Percentiles rank a stretch among this genome's conserved stretches.
These are phyloP conservation scores for Solanum etuberosum DNA, from an alignment of 257 asterid species.

Conservation along the genomic window DNA sequence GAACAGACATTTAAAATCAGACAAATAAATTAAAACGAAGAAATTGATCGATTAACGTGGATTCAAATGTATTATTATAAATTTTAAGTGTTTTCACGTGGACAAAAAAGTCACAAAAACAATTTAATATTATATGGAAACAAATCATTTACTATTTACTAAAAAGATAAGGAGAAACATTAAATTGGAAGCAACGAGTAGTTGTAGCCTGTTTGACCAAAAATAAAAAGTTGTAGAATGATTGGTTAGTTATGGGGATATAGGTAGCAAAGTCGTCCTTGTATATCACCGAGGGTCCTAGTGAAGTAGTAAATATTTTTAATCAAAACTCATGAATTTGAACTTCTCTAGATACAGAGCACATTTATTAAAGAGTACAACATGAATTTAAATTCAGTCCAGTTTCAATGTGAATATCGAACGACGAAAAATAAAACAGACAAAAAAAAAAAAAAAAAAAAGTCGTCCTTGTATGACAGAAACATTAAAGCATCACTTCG, in stretches of 20 bases:
- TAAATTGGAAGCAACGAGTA: background rate
- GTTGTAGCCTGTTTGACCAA: background rate
- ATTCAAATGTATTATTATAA: background rate
- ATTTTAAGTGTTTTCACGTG: background rate
- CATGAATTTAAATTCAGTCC: no score
- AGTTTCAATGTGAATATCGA: no score
- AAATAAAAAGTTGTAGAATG: background rate
- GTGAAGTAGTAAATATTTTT: no score
- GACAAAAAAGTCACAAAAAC: background rate
- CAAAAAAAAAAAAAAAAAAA: no score
- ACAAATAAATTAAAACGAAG: background rate
- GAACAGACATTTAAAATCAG: background rate
- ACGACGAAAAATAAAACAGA: no score
- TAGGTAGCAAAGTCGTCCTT: background rate
- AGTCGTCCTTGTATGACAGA: background rate
- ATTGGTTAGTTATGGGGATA: background rate
- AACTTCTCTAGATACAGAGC: background rate
- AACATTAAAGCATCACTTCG: background rate
- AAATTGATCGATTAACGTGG: background rate
- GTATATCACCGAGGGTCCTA: background rate
- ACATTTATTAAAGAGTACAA: no score
- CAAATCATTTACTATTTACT: background rate
- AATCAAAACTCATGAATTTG: no score
- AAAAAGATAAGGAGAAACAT: background rate
- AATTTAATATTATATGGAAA: background rate